A percentile compares a stretch with the other conserved stretches of the same genome.
Evolutionary conservation across 2,329 filamentous ascomycete species (phyloP).

Genomic region (Aspergillus oerlinghausenensis): DNA sequence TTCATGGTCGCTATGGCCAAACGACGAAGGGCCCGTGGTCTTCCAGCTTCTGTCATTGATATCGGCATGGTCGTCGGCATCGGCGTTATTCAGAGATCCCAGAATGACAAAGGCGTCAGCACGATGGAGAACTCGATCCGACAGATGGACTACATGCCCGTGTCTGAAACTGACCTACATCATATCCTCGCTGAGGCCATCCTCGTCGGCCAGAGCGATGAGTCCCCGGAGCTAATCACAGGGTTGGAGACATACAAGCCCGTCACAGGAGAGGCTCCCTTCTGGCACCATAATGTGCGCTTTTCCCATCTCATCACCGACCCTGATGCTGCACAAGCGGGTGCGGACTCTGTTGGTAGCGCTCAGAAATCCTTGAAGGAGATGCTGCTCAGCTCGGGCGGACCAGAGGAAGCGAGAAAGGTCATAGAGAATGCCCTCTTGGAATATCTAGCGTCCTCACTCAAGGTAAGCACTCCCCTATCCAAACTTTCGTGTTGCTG

Average conservation of each 20-base stretch:
- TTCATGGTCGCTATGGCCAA: conserved; percentile 30
- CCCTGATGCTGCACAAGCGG: conserved; percentile 6
- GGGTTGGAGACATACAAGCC: conserved; percentile 3
- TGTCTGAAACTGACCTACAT: conserved; percentile 29
- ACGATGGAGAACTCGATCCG: conserved; percentile 12
- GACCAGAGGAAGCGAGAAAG: conserved; percentile 4
- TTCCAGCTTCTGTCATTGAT: conserved; percentile 13
- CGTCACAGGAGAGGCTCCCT: not conserved
- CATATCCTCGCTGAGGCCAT: conserved; percentile 29
- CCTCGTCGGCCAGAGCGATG: conserved; percentile 6
- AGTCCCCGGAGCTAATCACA: conserved; percentile 2
- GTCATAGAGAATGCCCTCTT: conserved; percentile 4
- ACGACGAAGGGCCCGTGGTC: conserved; percentile 18
- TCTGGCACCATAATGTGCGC: conserved; percentile 5
- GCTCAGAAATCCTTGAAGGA: conserved; percentile 4
- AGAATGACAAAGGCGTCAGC: conserved; percentile 12
- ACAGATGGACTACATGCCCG: conserved; percentile 10
- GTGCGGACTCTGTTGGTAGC: conserved; percentile 12
- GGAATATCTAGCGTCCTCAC: conserved; percentile 1
- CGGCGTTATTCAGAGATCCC: conserved; percentile 9
- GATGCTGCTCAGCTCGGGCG: conserved; percentile 4
- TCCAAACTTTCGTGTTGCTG: not conserved
- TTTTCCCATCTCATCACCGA: conserved; percentile 2
- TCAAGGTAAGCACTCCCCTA: not conserved
- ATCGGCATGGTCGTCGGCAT: conserved; percentile 27